Percentiles rank a stretch among this genome's conserved stretches.
Conservation (phyloP, 2,329 filamentous ascomycete species). For the Aspergillus bombycis region DNA sequence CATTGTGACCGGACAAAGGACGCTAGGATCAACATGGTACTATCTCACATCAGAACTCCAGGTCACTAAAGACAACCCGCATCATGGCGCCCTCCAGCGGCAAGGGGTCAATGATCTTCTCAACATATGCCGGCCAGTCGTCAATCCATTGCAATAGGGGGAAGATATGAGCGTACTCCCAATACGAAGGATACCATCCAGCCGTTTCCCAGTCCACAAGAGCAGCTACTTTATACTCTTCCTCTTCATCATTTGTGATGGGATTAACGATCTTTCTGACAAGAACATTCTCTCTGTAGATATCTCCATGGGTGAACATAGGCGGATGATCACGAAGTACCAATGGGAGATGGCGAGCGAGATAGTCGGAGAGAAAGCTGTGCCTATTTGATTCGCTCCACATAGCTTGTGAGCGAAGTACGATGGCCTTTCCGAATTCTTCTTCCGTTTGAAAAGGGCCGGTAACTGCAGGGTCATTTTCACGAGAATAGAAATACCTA, state of each 20-base stretch:
- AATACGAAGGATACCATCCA: slow-evolving; percentile 33
- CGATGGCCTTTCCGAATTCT: slow-evolving; percentile 24
- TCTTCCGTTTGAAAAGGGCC: slow-evolving; percentile 24
- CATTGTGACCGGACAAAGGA: no score
- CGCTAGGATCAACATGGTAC: no score
- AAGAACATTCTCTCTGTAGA: slow-evolving; percentile 28
- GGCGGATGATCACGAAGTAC: slow-evolving; percentile 24
- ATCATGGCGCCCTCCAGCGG: slow-evolving; percentile 27
- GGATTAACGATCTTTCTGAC: slow-evolving; percentile 19
- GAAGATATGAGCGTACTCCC: slow-evolving; percentile 30
- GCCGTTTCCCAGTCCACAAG: slow-evolving; percentile 31
- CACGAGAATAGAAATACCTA: slow-evolving; percentile 25
- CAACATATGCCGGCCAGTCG: slow-evolving; percentile 29
- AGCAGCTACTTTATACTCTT: slow-evolving; percentile 23
- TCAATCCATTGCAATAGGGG: slow-evolving; percentile 26
- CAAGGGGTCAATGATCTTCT: slow-evolving; percentile 28
- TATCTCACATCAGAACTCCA: slow-evolving; percentile 21
- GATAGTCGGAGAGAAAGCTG: slow-evolving; percentile 23
- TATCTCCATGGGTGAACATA: slow-evolving; percentile 28
- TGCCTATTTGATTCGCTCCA: slow-evolving; percentile 5
- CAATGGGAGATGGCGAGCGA: slow-evolving; percentile 24
- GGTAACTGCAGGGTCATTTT: slow-evolving; percentile 18
- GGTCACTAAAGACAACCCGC: slow-evolving; percentile 23
- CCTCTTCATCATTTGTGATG: slow-evolving; percentile 18
- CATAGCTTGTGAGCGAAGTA: slow-evolving; percentile 3